These are phyloP conservation scores for Larix sibirica DNA, from an alignment of 83 land plant species.

Conservation along the genomic window DNA sequence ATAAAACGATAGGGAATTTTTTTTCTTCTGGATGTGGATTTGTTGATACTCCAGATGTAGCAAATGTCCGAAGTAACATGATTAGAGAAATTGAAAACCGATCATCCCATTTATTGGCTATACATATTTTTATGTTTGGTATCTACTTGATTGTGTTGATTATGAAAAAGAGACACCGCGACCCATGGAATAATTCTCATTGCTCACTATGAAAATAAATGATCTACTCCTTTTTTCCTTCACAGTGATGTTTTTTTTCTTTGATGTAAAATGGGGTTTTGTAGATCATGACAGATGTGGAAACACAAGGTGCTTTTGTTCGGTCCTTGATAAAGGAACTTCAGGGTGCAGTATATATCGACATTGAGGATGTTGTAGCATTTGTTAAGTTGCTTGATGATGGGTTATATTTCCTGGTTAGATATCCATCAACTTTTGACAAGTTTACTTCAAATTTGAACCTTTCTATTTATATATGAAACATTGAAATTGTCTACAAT, in stretches of 20 bases:
- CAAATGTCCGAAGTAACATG: conserved; percentile 57
- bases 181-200: too few relatives aligned
- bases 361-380: conserved; percentile 77
- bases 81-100: conserved; percentile 99
- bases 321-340: conserved; percentile 65
- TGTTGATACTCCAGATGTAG: conserved; percentile 32
- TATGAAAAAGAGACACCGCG: too few relatives aligned
- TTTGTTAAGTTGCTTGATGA: conserved; percentile 90
- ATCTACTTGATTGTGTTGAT: conserved; percentile 17
- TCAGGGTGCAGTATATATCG: conserved; percentile 40
- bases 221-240: not conserved
- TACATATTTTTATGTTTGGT: conserved; percentile 87
- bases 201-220: too few relatives aligned
- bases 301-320: conserved; percentile 85
- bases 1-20: conserved; percentile 82
- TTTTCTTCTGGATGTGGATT: conserved; percentile 12
- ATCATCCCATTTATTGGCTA: conserved; percentile 85
- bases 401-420: conserved; percentile 70
- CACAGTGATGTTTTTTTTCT: not conserved
- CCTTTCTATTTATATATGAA: too few relatives aligned
- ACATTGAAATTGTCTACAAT: too few relatives aligned
- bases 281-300: conserved; percentile 90
- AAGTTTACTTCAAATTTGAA: too few relatives aligned
- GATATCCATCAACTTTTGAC: too few relatives aligned
- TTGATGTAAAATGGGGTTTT: not conserved